phyloP scores from a whole-genome alignment of 1,139 yeast genomes.

The Kurtzmaniella quercitrusa region DNA sequence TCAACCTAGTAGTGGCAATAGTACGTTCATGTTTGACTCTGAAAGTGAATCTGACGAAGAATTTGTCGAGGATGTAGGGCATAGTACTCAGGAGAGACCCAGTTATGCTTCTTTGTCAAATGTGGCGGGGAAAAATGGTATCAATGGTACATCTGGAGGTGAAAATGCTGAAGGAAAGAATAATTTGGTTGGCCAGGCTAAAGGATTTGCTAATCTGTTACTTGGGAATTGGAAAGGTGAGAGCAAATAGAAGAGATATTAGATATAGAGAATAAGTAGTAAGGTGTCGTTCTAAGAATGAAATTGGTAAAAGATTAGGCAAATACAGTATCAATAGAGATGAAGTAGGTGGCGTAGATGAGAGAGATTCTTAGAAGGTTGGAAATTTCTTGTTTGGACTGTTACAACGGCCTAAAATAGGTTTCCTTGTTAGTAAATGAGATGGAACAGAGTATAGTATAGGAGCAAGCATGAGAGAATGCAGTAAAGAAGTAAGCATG shows the following conservation, averaged over 20 bases:
- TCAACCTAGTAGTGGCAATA: slow-evolving; percentile 10
- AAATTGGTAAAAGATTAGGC: no score
- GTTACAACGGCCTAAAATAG: no score
- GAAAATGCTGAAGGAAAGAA: slow-evolving; percentile 9
- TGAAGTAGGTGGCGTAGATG: no score
- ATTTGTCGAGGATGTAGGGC: slow-evolving; percentile 12
- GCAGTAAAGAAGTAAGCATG: no score
- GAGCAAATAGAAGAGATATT: slow-evolving; percentile 5
- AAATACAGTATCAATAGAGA: no score
- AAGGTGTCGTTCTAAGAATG: no score
- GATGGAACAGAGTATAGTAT: no score
- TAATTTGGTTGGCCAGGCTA: slow-evolving; percentile 35
- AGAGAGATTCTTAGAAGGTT: no score
- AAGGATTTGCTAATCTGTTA: slow-evolving; percentile 36
- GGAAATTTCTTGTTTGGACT: no score
- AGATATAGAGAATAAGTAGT: no score
- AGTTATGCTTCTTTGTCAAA: slow-evolving; percentile 45
- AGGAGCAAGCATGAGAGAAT: no score
- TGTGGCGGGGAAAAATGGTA: slow-evolving; percentile 47
- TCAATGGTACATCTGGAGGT: slow-evolving; percentile 28
- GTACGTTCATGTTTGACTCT: slow-evolving; percentile 30
- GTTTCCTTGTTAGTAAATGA: no score
- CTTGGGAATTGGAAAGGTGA: slow-evolving; percentile 30
- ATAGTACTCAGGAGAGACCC: slow-evolving; percentile 11
- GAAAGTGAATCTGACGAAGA: slow-evolving; percentile 33